phyloP scores from a whole-genome alignment of 768 basidiomycete species.

The Suillus clintonianus region DNA sequence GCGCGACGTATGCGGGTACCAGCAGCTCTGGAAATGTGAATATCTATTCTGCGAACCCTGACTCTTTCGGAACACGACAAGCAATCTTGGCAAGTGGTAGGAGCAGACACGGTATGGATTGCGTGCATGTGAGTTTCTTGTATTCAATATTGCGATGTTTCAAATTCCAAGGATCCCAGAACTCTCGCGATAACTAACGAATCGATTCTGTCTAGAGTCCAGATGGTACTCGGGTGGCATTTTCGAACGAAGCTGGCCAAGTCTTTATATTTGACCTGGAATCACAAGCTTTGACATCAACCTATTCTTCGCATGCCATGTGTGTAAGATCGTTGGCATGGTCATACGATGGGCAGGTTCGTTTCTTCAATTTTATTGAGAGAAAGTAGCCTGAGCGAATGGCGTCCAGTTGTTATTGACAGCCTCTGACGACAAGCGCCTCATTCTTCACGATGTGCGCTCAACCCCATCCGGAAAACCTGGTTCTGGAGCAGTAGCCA shows the following conservation, averaged over 20 bases:
- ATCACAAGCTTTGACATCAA: slow-evolving; percentile 60
- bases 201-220: slow-evolving; percentile 62
- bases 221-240: slow-evolving; percentile 78
- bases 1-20: slow-evolving; percentile 72
- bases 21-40: slow-evolving; percentile 70
- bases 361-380: slow-evolving; percentile 21
- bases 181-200: background rate
- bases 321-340: slow-evolving; percentile 84
- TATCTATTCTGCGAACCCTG: slow-evolving; percentile 67
- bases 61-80: slow-evolving; percentile 68
- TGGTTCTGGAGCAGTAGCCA: slow-evolving; percentile 79
- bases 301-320: slow-evolving; percentile 89
- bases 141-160: background rate
- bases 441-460: slow-evolving; percentile 89
- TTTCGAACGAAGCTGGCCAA: slow-evolving; percentile 86
- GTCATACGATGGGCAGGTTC: slow-evolving; percentile 86
- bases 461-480: slow-evolving; percentile 56
- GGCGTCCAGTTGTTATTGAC: slow-evolving; percentile 72
- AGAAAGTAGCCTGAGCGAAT: background rate
- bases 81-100: slow-evolving; percentile 64
- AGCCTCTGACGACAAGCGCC: slow-evolving; percentile 90
- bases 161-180: background rate
- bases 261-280: slow-evolving; percentile 85
- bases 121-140: slow-evolving; percentile 57
- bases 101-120: slow-evolving; percentile 77